These are phyloP conservation scores for Clitopilus passeckerianus DNA, from an alignment of 768 basidiomycete species.

Conservation along the genomic window DNA sequence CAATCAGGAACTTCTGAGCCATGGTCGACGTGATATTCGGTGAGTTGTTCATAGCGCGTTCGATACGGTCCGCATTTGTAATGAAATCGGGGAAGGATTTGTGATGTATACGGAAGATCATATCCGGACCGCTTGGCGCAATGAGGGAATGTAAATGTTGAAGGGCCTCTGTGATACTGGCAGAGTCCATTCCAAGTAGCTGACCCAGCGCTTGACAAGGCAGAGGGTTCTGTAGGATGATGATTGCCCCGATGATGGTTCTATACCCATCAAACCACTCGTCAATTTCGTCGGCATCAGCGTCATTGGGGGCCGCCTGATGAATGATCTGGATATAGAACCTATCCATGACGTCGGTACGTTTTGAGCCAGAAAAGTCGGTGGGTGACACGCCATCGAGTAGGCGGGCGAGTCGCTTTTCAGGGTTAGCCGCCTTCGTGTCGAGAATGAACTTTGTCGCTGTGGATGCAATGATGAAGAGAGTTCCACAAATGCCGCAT, in stretches of 20 bases:
- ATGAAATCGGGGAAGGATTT: background rate
- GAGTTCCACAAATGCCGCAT: background rate
- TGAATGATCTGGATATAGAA: background rate
- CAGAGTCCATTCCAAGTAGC: background rate
- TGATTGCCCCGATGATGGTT: background rate
- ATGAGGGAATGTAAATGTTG: background rate
- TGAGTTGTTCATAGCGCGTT: background rate
- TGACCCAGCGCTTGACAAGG: background rate
- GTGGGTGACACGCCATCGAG: background rate
- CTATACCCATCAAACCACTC: background rate
- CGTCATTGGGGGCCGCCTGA: background rate
- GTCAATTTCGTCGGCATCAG: background rate
- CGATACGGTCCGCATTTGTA: background rate
- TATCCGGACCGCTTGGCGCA: background rate
- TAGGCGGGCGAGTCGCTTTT: background rate
- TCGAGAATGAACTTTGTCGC: background rate
- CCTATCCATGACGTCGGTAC: background rate
- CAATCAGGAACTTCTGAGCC: background rate
- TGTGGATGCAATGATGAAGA: background rate
- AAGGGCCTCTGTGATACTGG: background rate
- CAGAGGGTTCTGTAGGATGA: background rate
- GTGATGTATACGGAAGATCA: background rate
- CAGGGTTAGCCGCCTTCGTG: background rate
- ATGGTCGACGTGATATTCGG: background rate
- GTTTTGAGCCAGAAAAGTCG: background rate